Evolutionary conservation across 441 rosid genomes (phyloP), one percentile per base, ranked within the genome.

Genomic region (Brassica balearica): DNA sequence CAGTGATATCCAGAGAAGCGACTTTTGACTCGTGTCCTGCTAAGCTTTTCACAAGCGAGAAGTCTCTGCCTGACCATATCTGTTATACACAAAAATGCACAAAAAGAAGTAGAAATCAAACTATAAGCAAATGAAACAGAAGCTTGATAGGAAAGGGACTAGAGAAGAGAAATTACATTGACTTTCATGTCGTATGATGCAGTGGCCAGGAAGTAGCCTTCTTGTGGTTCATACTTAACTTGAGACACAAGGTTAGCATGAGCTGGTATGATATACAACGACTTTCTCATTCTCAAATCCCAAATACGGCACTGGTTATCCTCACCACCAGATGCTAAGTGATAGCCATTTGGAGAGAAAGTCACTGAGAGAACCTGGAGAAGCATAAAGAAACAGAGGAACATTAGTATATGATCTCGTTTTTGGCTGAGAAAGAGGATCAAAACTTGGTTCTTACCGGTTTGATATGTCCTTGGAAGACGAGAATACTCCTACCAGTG

Each of bases 301-400:
- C 97, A 95, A 76, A 95, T 88, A 36, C 97, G 88, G 69, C 99
- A 95, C 20, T 92, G 92, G 74, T 93, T 95, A 76, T 95, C 99
- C 78, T 92, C 97, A 36, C 98, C 94, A 48, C 98, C 97, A 17
- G 97, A 92, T 10, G 98, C 97, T 77, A 92, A 82, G 86, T 92
- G 99, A 83, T 92, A 91, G 19, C 99, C 98, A 84, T 92, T 93
- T 29, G 98, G 97, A 72, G 99, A 93, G 82, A 96, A 96, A 81
- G 86, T 88, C 77, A 90, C 85, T 20, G 97, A 87, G 59, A 90
- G 90, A 78, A 93, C 86, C 99, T 95, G 87, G 12, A 85, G 14
- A 83, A 76, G 29, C 77, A 62, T 15, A 77, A 2, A 68, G 9
- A 81, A 41, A 60, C 23, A 51, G 62, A 27, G 14, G 19, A 63